A percentile compares a stretch with the other conserved stretches of the same genome.
Conservation (phyloP, 1,284 basidiomycete genomes). For the Apiotrichum porosum region DNA sequence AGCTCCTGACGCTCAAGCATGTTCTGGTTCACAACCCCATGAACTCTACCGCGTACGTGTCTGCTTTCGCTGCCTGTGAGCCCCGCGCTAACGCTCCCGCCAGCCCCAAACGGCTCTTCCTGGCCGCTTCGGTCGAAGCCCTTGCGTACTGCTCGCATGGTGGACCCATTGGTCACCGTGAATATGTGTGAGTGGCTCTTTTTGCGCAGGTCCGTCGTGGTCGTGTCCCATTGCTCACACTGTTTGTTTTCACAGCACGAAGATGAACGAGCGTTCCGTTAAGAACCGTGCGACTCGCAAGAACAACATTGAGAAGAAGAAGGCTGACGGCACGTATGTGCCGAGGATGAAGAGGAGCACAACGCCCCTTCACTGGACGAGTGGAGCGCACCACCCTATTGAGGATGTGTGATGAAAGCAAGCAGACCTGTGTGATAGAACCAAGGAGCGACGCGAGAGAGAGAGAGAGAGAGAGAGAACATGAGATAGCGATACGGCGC, state of each 20-base stretch:
- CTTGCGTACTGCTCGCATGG: slow-evolving; percentile 27
- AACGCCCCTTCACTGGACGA: not conserved
- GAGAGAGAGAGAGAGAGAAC: too few species aligned
- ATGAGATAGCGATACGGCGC: too few species aligned
- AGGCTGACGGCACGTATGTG: slow-evolving; percentile 11
- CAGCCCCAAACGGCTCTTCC: slow-evolving; percentile 2
- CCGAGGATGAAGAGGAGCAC: not conserved
- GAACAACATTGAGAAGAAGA: slow-evolving; percentile 14
- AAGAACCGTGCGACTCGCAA: slow-evolving; percentile 5
- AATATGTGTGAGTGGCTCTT: slow-evolving; percentile 15
- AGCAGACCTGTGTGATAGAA: too few species aligned
- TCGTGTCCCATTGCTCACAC: not conserved
- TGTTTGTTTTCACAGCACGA: not conserved
- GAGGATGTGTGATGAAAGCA: too few species aligned
- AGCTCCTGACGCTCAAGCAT: slow-evolving; percentile 26
- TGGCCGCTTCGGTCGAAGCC: slow-evolving; percentile 20
- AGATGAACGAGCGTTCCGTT: not conserved
- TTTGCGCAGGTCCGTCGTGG: too few species aligned
- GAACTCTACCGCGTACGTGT: not conserved
- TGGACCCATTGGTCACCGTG: slow-evolving; percentile 16
- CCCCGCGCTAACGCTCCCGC: not conserved
- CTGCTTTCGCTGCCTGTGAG: not conserved
- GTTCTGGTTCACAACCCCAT: slow-evolving; percentile 10
- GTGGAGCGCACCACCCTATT: too few species aligned
- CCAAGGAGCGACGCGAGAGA: too few species aligned